Evolutionary conservation across 2,329 filamentous ascomycete genomes (phyloP), one percentile per base, ranked within the genome.

Genomic region (Trichoderma pleuroti): DNA sequence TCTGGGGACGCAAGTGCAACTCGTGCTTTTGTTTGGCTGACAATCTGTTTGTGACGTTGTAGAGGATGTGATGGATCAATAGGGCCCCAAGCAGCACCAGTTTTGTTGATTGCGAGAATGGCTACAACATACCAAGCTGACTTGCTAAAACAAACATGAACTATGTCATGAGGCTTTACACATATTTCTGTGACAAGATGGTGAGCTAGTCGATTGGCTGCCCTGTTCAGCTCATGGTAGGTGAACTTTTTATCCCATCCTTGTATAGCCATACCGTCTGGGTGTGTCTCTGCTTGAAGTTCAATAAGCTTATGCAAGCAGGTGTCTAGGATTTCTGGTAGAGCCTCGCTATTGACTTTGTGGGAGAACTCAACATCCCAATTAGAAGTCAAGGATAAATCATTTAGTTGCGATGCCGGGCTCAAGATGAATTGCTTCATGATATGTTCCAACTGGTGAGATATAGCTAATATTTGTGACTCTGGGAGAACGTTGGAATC

Each of bases 61-160:
- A 61, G 59, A 61, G 59, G 59, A 16, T 70, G 68, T 7, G 60
- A 49, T 3, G 68, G 49, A 26, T 66, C 68, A 14, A 70, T 42
- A 1, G 68, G 68, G 3, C 42, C 32, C 32, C 32, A 66, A 24
- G 54, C 62, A 16, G 42, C 68, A 28, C 68, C 68, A 26, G 49
- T 26, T 24, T 70, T 65, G 10, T 30, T 57, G n/a, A 70, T 36
- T 26, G 46, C 68, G 8, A 70, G 30, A 4, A 66, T 66, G 8
- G 62, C 61, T 26, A 60, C 60, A 21, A 52, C 28, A 42, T 42
- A 11, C 68, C 68, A 70, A 2, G 36, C 42, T 3, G 68, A 70
- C 28, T 70, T 70, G 8, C 36, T 64, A 2, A 70, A 46, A 42
- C 68, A 70, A 18, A 70, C 59, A 3, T 39, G 59, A 16, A 61